Conservation (phyloP, 2,329 filamentous ascomycete species). For the Talaromyces sp. region DNA sequence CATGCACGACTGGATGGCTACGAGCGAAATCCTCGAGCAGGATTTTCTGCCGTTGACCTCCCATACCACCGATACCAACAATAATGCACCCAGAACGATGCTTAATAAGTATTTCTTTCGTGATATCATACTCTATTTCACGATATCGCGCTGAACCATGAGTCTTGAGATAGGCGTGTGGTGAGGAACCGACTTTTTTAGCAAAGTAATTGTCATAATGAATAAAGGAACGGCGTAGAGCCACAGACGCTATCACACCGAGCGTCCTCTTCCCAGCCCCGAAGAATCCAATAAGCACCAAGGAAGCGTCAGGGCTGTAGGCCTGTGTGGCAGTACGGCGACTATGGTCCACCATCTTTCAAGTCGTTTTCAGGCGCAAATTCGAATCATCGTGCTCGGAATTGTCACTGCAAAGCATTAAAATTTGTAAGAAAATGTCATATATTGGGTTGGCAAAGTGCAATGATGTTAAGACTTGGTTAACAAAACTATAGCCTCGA, state of each 20-base stretch:
- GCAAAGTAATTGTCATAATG: constrained; percentile 62
- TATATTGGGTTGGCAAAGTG: not conserved
- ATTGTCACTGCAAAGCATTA: not conserved
- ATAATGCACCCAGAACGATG: constrained; percentile 59
- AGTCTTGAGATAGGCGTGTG: constrained; percentile 1
- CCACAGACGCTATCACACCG: constrained; percentile 67
- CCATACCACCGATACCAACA: constrained; percentile 62
- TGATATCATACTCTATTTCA: not conserved
- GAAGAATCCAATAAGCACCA: constrained; percentile 67
- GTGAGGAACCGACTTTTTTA: not conserved
- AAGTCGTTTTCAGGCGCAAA: not conserved
- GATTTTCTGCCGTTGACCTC: constrained; percentile 57
- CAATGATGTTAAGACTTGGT: not conserved
- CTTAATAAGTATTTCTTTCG: constrained; percentile 33
- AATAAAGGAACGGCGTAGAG: constrained; percentile 62
- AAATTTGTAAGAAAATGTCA: not conserved
- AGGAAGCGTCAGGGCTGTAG: constrained; percentile 59
- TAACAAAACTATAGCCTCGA: not conserved
- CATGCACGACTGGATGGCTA: constrained; percentile 64
- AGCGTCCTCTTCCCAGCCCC: constrained; percentile 70
- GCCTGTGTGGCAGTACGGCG: not conserved
- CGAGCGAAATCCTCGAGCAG: constrained; percentile 58
- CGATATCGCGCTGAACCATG: not conserved
- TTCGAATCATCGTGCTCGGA: not conserved
- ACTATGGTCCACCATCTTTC: not conserved